Base-by-base conservation (phyloP, 106 monocot genomes). In the Acanthochlamys bracteata region DNA sequence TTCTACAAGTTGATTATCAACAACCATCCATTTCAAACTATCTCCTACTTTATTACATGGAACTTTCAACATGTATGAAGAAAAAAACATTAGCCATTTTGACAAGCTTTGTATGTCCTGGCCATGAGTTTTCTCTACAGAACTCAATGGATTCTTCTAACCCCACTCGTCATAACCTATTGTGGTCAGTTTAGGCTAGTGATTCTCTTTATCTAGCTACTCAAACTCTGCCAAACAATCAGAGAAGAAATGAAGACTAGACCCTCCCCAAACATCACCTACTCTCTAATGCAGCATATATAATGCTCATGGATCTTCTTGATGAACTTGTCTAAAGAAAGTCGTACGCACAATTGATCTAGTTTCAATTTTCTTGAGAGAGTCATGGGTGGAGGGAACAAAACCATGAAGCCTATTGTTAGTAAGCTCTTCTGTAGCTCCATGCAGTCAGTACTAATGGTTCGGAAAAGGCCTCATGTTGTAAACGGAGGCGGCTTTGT, bases 401-500 rank as follows among this genome's bases (percentile, higher is more conserved):
- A 61, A 25, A 74, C 46, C 64, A 21, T 84, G 15, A 64, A 20
- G 39, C 87, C 84, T 0, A 60, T 93, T 55, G 80, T 93, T 0
- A 80, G 92, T 75, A 93, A 88, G 78, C 57, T 78, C 41, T 93
- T 67, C 59, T 93, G 88, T 66, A 68, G 71, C 7, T 10, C 67
- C 2, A 78, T 69, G 2, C 77, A 74, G 25, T 57, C 67, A 8
- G 42, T 59, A 27, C 25, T 93, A 63, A 75, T 75, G 43, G 76
- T 93, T 11, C 69, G 92, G 52, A 80, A 73, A 68, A 77, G 92
- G 65, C 92, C 88, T 22, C 72, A 41, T n/a, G 66, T 73, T 13
- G 59, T 88, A 8, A 85, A 71, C 63, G 92, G 92, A 23, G 90
- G 90, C 4, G 92, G 92, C 13, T 66, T 88, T 14, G 84, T 75